Evolutionary conservation across 768 basidiomycete species (phyloP).

Genomic region (Boletus reticulatus): DNA sequence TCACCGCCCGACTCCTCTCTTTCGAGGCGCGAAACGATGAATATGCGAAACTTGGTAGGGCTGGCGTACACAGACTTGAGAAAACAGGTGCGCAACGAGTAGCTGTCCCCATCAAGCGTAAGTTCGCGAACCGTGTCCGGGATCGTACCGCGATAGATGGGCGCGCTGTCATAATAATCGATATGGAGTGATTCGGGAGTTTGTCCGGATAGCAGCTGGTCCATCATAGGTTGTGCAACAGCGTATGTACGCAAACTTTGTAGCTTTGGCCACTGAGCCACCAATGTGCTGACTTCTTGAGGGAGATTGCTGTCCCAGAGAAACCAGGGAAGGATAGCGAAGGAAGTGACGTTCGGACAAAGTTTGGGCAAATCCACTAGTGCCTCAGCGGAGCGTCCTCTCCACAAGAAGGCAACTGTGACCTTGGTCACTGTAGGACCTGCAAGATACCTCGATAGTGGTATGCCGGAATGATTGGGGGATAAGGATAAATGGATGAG

Average conservation of each 20-base stretch:
- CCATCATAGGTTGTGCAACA: slow-evolving; percentile 12
- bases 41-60: no score
- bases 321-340: slow-evolving; percentile 4
- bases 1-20: neutral
- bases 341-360: slow-evolving; percentile 23
- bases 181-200: slow-evolving; percentile 10
- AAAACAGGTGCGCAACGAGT: no score
- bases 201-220: slow-evolving; percentile 20
- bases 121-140: no score
- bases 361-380: slow-evolving; percentile 12
- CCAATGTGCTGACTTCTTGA: no score
- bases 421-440: slow-evolving; percentile 11
- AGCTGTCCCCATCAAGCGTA: no score
- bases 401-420: slow-evolving; percentile 8
- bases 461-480: slow-evolving; percentile 5
- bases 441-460: slow-evolving; percentile 11
- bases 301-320: slow-evolving; percentile 5
- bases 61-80: no score
- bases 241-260: slow-evolving; percentile 7
- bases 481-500: neutral
- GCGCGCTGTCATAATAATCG: neutral
- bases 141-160: no score
- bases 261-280: slow-evolving; percentile 11
- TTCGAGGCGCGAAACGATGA: neutral
- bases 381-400: neutral